phyloP scores from a whole-genome alignment of 83 land plant genomes.

The Picea abies region DNA sequence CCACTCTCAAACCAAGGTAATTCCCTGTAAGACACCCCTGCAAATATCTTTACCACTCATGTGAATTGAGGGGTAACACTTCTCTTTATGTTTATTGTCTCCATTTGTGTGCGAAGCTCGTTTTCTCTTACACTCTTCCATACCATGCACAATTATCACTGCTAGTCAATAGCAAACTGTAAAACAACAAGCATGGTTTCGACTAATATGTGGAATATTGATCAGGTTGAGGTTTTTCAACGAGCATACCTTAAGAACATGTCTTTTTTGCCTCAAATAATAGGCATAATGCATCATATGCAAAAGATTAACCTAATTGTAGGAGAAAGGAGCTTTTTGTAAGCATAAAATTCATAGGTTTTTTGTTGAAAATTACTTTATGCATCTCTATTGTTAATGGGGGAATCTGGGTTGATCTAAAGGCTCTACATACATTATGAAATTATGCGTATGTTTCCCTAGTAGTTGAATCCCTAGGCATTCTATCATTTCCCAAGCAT shows the following conservation, averaged over 20 bases:
- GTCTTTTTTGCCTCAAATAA: slow-evolving; percentile 16
- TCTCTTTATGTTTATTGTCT: slow-evolving; percentile 14
- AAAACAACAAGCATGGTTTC: neutral
- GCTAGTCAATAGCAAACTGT: neutral
- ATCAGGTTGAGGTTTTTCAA: slow-evolving; percentile 22
- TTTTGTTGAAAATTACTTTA: no score
- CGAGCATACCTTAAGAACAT: slow-evolving; percentile 21
- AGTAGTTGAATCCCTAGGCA: no score
- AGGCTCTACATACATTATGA: no score
- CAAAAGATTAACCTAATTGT: slow-evolving; percentile 10
- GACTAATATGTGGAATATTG: neutral
- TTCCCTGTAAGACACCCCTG: neutral
- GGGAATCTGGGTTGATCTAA: no score
- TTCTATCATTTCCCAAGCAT: no score
- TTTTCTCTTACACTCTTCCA: slow-evolving; percentile 12
- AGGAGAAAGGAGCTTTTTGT: neutral
- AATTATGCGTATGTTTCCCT: no score
- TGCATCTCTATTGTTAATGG: no score
- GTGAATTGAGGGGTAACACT: slow-evolving; percentile 14
- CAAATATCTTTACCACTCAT: neutral
- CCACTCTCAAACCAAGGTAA: slow-evolving; percentile 9
- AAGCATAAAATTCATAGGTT: no score
- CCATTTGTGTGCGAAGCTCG: slow-evolving; percentile 7
- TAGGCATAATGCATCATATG: slow-evolving; percentile 6
- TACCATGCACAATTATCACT: slow-evolving; percentile 1